phyloP scores from a whole-genome alignment of 208 protist genomes.

The Crithidia expoeki region DNA sequence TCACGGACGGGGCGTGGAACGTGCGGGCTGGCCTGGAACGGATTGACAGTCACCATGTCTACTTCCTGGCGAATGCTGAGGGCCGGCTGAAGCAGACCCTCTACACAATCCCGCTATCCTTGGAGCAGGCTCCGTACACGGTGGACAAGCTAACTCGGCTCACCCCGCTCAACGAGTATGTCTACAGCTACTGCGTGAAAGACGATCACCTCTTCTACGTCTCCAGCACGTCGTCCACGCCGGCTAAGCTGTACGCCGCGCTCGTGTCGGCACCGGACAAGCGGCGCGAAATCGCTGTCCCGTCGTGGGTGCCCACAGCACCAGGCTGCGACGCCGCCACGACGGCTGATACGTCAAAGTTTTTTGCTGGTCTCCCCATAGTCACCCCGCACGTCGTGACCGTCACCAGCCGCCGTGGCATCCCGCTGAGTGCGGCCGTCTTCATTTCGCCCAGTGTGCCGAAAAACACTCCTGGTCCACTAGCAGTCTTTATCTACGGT shows the following conservation, averaged over 20 bases:
- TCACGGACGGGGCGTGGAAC: constrained; percentile 80
- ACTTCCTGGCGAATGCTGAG: constrained; percentile 73
- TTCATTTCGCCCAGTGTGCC: constrained; percentile 51
- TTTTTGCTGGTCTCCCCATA: constrained; percentile 34
- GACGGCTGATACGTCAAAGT: constrained; percentile 12
- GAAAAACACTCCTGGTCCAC: constrained; percentile 34
- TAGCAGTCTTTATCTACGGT: constrained; percentile 86
- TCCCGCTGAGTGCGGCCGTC: constrained; percentile 68
- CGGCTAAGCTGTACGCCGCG: constrained; percentile 50
- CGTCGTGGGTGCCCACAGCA: constrained; percentile 18
- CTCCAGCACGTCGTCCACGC: constrained; percentile 44
- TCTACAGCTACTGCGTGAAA: constrained; percentile 57
- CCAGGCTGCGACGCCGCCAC: constrained; percentile 2
- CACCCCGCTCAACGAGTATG: constrained; percentile 51
- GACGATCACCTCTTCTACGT: constrained; percentile 57
- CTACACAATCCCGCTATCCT: constrained; percentile 55
- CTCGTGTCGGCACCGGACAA: constrained; percentile 25
- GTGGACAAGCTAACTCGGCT: constrained; percentile 43
- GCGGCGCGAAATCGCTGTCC: constrained; percentile 10
- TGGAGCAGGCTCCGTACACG: constrained; percentile 19
- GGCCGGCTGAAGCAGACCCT: constrained; percentile 53
- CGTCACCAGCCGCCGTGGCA: constrained; percentile 67
- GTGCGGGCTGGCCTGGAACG: constrained; percentile 37
- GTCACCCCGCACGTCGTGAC: constrained; percentile 58
- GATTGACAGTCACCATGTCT: constrained; percentile 34